Conservation (phyloP, 768 basidiomycete species). For the Dioszegia aurantiaca region DNA sequence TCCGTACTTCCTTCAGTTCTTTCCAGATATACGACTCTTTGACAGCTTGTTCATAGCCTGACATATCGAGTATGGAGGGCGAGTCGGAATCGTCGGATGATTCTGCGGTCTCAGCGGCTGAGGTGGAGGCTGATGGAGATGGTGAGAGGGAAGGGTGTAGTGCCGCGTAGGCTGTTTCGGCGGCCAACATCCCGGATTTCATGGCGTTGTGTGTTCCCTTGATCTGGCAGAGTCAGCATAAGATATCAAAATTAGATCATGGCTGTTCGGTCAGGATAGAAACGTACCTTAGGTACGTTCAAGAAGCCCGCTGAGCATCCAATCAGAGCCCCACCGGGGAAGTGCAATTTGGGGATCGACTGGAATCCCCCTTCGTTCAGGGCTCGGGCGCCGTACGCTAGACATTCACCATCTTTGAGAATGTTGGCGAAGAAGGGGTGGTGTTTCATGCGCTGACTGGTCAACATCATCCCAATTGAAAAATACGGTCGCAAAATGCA, state of each 20-base stretch:
- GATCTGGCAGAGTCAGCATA: conserved; percentile 56
- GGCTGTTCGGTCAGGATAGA: not conserved
- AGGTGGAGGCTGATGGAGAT: conserved; percentile 6
- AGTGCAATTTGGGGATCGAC: conserved; percentile 74
- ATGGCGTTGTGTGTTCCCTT: conserved; percentile 98
- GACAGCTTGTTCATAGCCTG: conserved; percentile 66
- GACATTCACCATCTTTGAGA: conserved; percentile 69
- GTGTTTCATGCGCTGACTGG: conserved; percentile 78
- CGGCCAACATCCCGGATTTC: conserved; percentile 98
- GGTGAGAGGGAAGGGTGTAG: conserved; percentile 53
- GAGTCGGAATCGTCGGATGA: conserved; percentile 16
- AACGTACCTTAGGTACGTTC: conserved; percentile 74
- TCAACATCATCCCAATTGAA: not conserved
- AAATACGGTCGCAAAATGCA: conserved; percentile 9
- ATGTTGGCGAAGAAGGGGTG: conserved; percentile 87
- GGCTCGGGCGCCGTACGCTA: conserved; percentile 85
- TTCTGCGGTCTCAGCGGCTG: conserved; percentile 17
- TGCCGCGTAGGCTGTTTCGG: conserved; percentile 74
- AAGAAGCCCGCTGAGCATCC: conserved; percentile 95
- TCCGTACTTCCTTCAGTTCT: conserved; percentile 85
- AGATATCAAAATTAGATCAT: not conserved
- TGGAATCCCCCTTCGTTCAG: conserved; percentile 93
- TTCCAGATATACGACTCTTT: conserved; percentile 77
- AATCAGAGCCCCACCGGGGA: conserved; percentile 94
- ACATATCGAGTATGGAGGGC: conserved; percentile 65